These are phyloP conservation scores for Scedosporium dehoogii DNA, from an alignment of 2,329 filamentous ascomycete genomes.

Conservation along the genomic window DNA sequence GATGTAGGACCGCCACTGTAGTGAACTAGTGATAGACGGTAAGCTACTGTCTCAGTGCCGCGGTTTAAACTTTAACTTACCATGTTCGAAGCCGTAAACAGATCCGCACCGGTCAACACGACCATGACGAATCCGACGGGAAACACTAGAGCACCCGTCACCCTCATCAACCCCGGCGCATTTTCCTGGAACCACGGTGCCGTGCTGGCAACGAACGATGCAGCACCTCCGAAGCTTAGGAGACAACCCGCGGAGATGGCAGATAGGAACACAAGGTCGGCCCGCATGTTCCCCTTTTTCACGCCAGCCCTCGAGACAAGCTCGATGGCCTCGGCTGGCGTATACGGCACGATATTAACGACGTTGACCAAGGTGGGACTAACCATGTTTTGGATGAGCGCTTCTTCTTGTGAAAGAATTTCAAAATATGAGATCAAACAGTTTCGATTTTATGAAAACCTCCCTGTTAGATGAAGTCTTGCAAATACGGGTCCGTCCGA, in stretches of 20 bases:
- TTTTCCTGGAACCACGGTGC: constrained; percentile 38
- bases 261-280: constrained; percentile 42
- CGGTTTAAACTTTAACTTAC: constrained; percentile 13
- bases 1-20: constrained; percentile 9
- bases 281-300: constrained; percentile 40
- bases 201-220: constrained; percentile 32
- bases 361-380: constrained; percentile 4
- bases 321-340: constrained; percentile 38
- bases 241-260: constrained; percentile 40
- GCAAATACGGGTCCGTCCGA: too few relatives aligned
- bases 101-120: constrained; percentile 35
- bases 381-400: not conserved
- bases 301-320: constrained; percentile 37
- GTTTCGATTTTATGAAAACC: too few relatives aligned
- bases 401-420: too few relatives aligned
- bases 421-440: too few relatives aligned
- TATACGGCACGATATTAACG: constrained; percentile 24
- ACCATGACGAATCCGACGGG: constrained; percentile 39
- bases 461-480: too few relatives aligned
- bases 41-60: not conserved
- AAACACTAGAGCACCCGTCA: constrained; percentile 34
- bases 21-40: constrained; percentile 10
- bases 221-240: constrained; percentile 39
- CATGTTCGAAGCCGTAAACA: constrained; percentile 37
- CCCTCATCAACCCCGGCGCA: constrained; percentile 35